Percentiles rank a stretch among this genome's conserved stretches.
Evolutionary conservation across 352 stramenopile genomes (phyloP).

Genomic region (Pythium dissotocum): DNA sequence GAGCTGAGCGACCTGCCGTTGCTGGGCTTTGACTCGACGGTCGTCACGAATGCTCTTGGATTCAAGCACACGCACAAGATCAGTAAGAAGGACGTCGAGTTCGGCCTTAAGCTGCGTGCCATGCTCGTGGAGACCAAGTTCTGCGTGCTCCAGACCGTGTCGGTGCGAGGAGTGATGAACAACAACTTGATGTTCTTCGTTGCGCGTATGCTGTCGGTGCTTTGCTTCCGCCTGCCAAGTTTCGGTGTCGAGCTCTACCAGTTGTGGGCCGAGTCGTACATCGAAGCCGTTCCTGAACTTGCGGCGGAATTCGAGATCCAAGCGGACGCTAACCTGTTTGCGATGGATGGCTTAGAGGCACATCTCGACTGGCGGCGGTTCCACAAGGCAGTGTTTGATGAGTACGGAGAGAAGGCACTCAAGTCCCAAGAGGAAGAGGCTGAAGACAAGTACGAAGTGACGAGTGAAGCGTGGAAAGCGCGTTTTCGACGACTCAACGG

Average conservation of each 20-base stretch:
- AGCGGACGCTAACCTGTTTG: constrained; percentile 82
- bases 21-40: constrained; percentile 81
- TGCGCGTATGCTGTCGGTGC: constrained; percentile 82
- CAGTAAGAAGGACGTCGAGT: constrained; percentile 80
- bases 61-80: constrained; percentile 80
- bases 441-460: constrained; percentile 90
- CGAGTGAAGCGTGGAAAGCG: constrained; percentile 77
- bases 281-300: constrained; percentile 72
- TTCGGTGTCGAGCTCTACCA: constrained; percentile 89
- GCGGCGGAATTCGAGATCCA: constrained; percentile 81
- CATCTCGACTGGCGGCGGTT: constrained; percentile 89
- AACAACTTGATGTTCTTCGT: constrained; percentile 93
- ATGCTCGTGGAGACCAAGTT: constrained; percentile 91
- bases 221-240: constrained; percentile 85
- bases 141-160: constrained; percentile 86
- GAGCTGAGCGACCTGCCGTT: constrained; percentile 84
- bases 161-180: constrained; percentile 89
- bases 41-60: constrained; percentile 53
- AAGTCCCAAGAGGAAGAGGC: constrained; percentile 88
- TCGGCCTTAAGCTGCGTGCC: constrained; percentile 80
- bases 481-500: constrained; percentile 79
- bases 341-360: constrained; percentile 86
- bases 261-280: constrained; percentile 86
- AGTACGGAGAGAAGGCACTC: constrained; percentile 83
- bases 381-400: constrained; percentile 87